phyloP scores from a whole-genome alignment of 2,329 filamentous ascomycete genomes.

The Pezicula radicicola region DNA sequence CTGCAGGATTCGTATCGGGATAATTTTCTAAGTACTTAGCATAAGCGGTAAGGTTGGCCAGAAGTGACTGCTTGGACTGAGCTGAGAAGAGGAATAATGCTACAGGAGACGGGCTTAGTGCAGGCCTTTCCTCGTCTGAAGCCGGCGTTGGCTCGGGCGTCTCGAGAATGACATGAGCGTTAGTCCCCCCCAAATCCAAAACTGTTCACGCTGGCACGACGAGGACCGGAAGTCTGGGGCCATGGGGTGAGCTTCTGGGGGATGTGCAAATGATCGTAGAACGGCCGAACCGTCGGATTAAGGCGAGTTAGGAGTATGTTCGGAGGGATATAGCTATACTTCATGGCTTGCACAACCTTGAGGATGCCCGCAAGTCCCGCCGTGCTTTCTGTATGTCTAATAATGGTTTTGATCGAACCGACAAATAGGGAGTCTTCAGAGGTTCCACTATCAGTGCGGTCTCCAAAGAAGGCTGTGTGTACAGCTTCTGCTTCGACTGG shows the following conservation, averaged over 20 bases:
- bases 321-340: constrained; percentile 24
- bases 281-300: constrained; percentile 26
- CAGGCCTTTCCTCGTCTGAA: background rate
- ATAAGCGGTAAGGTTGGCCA: background rate
- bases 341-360: constrained; percentile 18
- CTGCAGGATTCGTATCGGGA: constrained; percentile 1
- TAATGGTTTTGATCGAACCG: constrained; percentile 14
- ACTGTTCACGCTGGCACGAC: constrained; percentile 17
- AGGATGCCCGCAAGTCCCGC: constrained; percentile 24
- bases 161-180: constrained; percentile 37
- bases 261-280: constrained; percentile 27
- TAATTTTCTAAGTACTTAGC: constrained; percentile 1
- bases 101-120: background rate
- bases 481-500: constrained; percentile 13
- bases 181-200: too few relatives aligned
- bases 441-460: background rate
- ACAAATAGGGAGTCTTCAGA: background rate
- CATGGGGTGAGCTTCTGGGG: constrained; percentile 3
- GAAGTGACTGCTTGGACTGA: constrained; percentile 3
- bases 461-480: background rate
- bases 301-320: constrained; percentile 25
- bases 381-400: constrained; percentile 17
- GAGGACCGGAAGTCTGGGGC: constrained; percentile 2
- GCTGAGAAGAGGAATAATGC: constrained; percentile 10
- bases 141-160: background rate